Evolutionary conservation across 345 rosid species (phyloP).

Genomic region (Microthlaspi erraticum): DNA sequence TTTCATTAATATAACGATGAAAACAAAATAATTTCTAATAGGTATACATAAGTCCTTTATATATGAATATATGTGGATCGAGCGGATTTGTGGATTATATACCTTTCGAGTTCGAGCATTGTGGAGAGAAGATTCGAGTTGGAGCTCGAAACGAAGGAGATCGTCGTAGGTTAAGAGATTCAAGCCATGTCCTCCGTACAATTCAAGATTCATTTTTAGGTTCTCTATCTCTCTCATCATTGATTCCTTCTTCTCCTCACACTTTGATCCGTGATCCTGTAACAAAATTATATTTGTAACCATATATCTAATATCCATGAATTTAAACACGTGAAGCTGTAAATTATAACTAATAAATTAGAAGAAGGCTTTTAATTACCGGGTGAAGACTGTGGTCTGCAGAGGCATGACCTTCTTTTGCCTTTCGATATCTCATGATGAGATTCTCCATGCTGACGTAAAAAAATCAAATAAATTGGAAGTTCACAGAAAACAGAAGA

Average conservation of each 20-base stretch:
- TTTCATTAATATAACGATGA: neutral
- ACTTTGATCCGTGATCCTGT: slow-evolving; percentile 17
- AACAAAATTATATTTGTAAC: slow-evolving; percentile 1
- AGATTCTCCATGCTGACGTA: slow-evolving; percentile 41
- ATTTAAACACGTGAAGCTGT: neutral
- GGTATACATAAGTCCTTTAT: no score
- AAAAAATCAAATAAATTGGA: neutral
- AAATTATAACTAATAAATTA: neutral
- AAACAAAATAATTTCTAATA: neutral
- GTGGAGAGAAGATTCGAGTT: slow-evolving; percentile 34
- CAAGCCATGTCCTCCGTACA: slow-evolving; percentile 30
- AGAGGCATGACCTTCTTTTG: slow-evolving; percentile 30
- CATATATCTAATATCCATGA: neutral
- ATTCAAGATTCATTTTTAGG: slow-evolving; percentile 20
- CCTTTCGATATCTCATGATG: slow-evolving; percentile 37
- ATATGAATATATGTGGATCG: neutral
- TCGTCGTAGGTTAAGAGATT: slow-evolving; percentile 28
- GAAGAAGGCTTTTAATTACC: neutral
- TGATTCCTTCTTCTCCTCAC: slow-evolving; percentile 23
- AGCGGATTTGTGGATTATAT: neutral
- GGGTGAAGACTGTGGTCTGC: slow-evolving; percentile 33
- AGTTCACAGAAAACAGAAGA: neutral
- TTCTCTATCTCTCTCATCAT: slow-evolving; percentile 34
- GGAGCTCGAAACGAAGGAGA: slow-evolving; percentile 33
- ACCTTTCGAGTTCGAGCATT: slow-evolving; percentile 33